Evolutionary conservation across 768 basidiomycete genomes (phyloP), one percentile per base, ranked within the genome.

Genomic region (Lentinus tigrinus): DNA sequence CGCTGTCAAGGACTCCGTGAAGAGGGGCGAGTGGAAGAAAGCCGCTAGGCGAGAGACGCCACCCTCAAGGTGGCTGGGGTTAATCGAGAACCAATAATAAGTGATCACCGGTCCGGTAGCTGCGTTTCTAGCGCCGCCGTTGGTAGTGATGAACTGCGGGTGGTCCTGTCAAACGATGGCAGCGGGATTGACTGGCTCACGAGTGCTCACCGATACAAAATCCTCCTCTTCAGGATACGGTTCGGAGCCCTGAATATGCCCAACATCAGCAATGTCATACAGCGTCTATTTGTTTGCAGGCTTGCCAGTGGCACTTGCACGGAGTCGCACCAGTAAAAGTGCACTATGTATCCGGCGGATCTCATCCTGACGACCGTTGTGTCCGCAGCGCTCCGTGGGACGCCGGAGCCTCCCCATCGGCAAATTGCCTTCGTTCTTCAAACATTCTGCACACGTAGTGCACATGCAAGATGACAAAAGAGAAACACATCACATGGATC

Each of bases 1-100:
- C 49, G 74, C 69, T 13, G 77, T 77, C 57, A 79, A 74, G 39
- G 70, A 73, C 1, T 71, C 57, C 13, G 68, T 65, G 73, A 85
- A 84, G 9, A 82, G 69, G 0, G 83, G 83, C 11, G 78, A 73
- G 48, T 73, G 74, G 72, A 83, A 83, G 75, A 83, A 83, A 10
- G 69, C 70, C 68, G 78, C 59, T 66, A 73, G 65, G 71, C 78
- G 71, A 63, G 69, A 70, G 67, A 77, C 69, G 64, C 71, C 77
- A 63, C 57, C 65, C 37, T 63, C 63, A 13, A 74, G 65, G 9
- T 58, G 47, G 19, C 67, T 54, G 2, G 68, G 56, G 17, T 63
- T 63, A 57, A 74, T 63, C 24, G 64, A 66, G 60, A 72, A 74
- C 65, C 70, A 74, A 63, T 77, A 78, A 63, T 78, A 76, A 23